These are phyloP conservation scores for Oryza nivara DNA, from an alignment of 176 grass and related monocot species.

Conservation along the genomic window DNA sequence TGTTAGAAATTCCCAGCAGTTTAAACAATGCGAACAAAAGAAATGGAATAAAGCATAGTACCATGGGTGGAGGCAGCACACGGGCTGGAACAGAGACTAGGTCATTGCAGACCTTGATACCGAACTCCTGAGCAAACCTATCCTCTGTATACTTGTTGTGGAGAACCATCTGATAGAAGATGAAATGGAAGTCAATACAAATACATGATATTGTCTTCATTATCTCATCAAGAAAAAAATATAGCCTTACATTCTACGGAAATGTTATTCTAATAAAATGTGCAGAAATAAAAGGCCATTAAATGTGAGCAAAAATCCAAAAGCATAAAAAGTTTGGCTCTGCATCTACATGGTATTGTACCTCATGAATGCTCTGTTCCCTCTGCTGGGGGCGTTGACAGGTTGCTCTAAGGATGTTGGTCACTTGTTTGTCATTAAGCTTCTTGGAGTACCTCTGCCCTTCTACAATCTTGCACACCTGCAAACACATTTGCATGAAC, in stretches of 20 bases:
- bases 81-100: conserved; percentile 66
- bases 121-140: conserved; percentile 64
- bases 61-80: conserved; percentile 70
- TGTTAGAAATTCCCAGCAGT: background rate
- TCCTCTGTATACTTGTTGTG: conserved; percentile 72
- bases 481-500: conserved; percentile 7
- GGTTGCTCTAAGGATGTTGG: conserved; percentile 67
- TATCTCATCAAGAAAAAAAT: background rate
- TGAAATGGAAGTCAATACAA: background rate
- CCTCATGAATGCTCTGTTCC: conserved; percentile 67
- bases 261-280: background rate
- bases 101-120: conserved; percentile 54
- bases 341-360: conserved; percentile 31
- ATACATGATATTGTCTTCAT: background rate
- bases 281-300: background rate
- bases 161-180: conserved; percentile 59
- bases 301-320: background rate
- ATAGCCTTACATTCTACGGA: background rate
- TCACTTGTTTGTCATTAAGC: conserved; percentile 79
- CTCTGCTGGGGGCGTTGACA: conserved; percentile 76
- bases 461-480: conserved; percentile 84
- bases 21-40: background rate
- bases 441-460: conserved; percentile 81
- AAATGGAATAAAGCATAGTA: conserved; percentile 16
- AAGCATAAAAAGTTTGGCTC: background rate